These are phyloP conservation scores for Agrocybe praecox DNA, from an alignment of 768 basidiomycete genomes.

Conservation along the genomic window DNA sequence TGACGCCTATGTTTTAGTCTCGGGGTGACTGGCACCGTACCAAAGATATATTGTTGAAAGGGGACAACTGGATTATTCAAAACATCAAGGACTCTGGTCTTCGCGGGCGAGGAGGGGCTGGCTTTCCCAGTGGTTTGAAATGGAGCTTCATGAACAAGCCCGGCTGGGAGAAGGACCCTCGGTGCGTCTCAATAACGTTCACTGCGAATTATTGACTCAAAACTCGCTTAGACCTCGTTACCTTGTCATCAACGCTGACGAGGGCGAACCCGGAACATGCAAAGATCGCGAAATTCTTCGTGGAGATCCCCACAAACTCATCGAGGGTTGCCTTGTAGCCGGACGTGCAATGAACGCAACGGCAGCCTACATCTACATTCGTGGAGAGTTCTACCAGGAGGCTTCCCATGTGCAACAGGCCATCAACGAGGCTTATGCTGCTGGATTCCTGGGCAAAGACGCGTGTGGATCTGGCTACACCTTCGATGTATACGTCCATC, in stretches of 20 bases:
- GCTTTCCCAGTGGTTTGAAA: conserved; percentile 95
- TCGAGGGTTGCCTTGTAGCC: conserved; percentile 97
- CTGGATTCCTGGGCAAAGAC: conserved; percentile 86
- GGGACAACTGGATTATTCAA: conserved; percentile 97
- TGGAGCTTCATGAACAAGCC: conserved; percentile 99
- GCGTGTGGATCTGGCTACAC: conserved; percentile 90
- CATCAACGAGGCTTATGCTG: conserved; percentile 92
- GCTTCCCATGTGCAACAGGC: conserved; percentile 93
- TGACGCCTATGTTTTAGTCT: conserved; percentile 43
- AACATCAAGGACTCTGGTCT: conserved; percentile 95
- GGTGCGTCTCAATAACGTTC: conserved; percentile 43
- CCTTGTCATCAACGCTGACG: conserved; percentile 97
- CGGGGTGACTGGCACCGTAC: conserved; percentile 99
- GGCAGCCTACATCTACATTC: conserved; percentile 99
- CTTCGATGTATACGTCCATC: conserved; percentile 99
- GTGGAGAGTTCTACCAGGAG: conserved; percentile 97
- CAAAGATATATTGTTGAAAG: conserved; percentile 94
- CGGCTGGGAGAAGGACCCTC: conserved; percentile 93
- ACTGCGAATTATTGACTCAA: not conserved
- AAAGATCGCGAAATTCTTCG: conserved; percentile 98
- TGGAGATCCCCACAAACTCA: conserved; percentile 97
- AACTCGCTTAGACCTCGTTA: conserved; percentile 76
- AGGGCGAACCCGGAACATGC: conserved; percentile 98
- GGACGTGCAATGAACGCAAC: conserved; percentile 97
- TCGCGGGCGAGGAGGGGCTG: conserved; percentile 94